Evolutionary conservation across 1,139 yeast species (phyloP).

Genomic region (Suhomyces bribrorum): DNA sequence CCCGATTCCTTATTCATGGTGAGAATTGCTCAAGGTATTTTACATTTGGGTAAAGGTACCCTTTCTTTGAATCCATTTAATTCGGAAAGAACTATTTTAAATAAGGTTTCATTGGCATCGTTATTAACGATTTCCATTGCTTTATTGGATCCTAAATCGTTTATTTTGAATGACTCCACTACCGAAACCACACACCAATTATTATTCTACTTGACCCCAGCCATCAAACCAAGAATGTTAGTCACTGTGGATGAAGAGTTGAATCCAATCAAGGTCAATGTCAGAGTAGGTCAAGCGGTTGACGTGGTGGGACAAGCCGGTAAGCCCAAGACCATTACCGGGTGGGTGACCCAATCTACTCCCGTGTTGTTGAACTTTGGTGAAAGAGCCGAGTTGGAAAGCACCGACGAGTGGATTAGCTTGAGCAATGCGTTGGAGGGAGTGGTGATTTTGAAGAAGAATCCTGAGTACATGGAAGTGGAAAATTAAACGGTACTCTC

Average conservation of each 20-base stretch:
- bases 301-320: constrained; percentile 99
- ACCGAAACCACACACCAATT: constrained; percentile 71
- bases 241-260: constrained; percentile 89
- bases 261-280: constrained; percentile 88
- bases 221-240: constrained; percentile 90
- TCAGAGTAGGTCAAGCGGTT: constrained; percentile 97
- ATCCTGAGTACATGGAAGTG: constrained; percentile 81
- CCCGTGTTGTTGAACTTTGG: constrained; percentile 93
- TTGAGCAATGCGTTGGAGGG: constrained; percentile 87
- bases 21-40: constrained; percentile 90
- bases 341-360: constrained; percentile 98
- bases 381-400: constrained; percentile 96
- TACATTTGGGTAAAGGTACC: constrained; percentile 96
- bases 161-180: constrained; percentile 52
- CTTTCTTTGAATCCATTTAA: constrained; percentile 86
- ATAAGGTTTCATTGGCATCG: constrained; percentile 89
- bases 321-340: constrained; percentile 96
- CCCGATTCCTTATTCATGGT: constrained; percentile 91
- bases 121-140: constrained; percentile 83
- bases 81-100: constrained; percentile 82
- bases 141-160: constrained; percentile 77
- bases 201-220: constrained; percentile 83
- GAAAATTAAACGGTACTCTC: constrained; percentile 30
- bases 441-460: constrained; percentile 86
- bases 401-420: constrained; percentile 81